Base-by-base conservation (phyloP, 2,329 filamentous ascomycete genomes). In the Myriosclerotinia duriaeana region DNA sequence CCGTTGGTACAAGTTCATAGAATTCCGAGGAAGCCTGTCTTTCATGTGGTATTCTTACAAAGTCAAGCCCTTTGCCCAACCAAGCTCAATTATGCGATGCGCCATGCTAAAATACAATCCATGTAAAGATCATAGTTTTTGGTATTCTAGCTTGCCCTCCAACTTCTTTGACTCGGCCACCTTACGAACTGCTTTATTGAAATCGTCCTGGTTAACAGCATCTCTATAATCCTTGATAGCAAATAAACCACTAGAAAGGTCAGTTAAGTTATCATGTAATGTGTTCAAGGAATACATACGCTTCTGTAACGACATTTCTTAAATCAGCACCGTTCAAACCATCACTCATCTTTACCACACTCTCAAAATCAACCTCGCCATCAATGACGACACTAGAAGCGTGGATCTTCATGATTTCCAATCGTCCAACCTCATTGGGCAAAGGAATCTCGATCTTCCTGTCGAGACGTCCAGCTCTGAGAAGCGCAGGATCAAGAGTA, bases 321-420 rank as follows among this genome's bases (percentile, higher is more conserved):
- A 99, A 81, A 87, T 99, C 95, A 61, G 95, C 95, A 77, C 95
- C 95, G 80, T 99, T 99, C 74, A 99, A 85, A 38, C 94, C 93
- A 76, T 99, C 95, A 74, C 93, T 97, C 95, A 99, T 99, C 88
- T 99, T 99, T 72, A 99, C 95, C 68, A 99, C 93, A 75, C 92
- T 97, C 85, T 99, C 95, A 77, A 96, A 99, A 78, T 99, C 96
- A 76, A 99, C 92, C 70, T 99, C 95, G 0, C 94, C 95, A 74
- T 98, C 94, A 55, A 91, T 88, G 67, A 92, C 86, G 17, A 99
- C 95, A 69, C 90, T 88, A 44, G 87, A 86, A 7, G 94, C 88
- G 78, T 99, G 95, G 73, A 99, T 99, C 87, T 99, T 99, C 79
- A 99, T 83, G 80, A 99, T 96, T 82, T 99, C 95, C 73, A 99